Base-by-base conservation (phyloP, 139 green algal genomes). In the Astrephomene gubernaculifera region DNA sequence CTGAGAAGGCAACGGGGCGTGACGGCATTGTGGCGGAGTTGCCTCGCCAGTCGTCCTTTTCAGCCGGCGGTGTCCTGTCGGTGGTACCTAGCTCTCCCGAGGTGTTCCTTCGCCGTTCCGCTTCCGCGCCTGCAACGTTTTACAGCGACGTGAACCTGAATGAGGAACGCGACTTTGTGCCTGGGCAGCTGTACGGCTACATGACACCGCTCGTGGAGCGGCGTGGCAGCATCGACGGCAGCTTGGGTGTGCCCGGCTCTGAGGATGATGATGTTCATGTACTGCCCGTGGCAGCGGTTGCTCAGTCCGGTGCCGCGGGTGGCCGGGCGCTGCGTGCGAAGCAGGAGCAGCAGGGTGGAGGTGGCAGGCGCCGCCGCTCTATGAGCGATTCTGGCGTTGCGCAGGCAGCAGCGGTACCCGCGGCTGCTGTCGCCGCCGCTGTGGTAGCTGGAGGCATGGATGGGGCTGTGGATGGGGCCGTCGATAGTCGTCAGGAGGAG, bases 161-260 rank as follows among this genome's bases (percentile, higher is more conserved):
- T 24, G 78, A 84, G 78, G 78, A 84, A 25, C 78, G 78, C 27
- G 78, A 84, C 41, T 84, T 84, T 27, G 24, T 84, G 31, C 8
- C 61, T 1, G 78, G 78, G 21, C 78, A 84, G 21, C 4, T 74
- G 19, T 84, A 84, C 61, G 78, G 78, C 31, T 84, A 84, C 64
- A 49, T 67, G 19, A 84, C 78, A 33, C 61, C 22, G 43, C 63
- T 84, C 22, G 78, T 84, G 41, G 63, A 74, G 78, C 78, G 78
- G 24, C 78, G 78, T 31, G n/a, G 12, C 2, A 75, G 61, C 33
- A 29, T 2, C 43, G 78, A 64, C 41, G 57, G 76, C 43, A 39
- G 27, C 29, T 39, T n/a, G 36, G 39, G 7, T 4, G 36, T n/a
- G n/a, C n/a, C n/a, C 2, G 68, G 22, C 8, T 14, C 35, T 10